Conservation (phyloP, 352 stramenopile species). For the Phytophthora pseudosyringae region DNA sequence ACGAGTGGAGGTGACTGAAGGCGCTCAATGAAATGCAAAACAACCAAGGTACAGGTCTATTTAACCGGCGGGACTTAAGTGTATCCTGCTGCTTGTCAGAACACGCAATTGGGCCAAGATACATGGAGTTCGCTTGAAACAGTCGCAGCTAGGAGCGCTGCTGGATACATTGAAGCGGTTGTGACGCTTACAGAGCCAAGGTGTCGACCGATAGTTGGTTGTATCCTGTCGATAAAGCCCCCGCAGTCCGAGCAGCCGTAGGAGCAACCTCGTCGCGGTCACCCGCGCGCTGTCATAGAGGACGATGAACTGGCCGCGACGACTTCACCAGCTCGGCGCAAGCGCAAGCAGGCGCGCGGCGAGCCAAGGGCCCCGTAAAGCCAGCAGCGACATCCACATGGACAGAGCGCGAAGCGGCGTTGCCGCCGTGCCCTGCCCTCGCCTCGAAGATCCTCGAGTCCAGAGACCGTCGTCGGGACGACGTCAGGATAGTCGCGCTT, state of each 20-base stretch:
- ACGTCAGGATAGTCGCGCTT: constrained; percentile 23
- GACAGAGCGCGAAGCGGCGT: constrained; percentile 4
- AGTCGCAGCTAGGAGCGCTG: constrained; percentile 20
- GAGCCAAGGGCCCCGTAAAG: not conserved
- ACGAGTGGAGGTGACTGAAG: not conserved
- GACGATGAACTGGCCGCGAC: constrained; percentile 3
- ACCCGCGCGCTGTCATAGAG: not conserved
- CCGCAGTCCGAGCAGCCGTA: not conserved
- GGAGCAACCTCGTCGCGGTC: too few relatives aligned
- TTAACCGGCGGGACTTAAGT: constrained; percentile 9
- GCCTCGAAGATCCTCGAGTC: not conserved
- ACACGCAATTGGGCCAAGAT: constrained; percentile 11
- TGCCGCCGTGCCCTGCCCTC: not conserved
- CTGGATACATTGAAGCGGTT: constrained; percentile 27
- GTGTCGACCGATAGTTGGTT: constrained; percentile 17
- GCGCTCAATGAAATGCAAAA: not conserved
- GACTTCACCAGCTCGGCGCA: constrained; percentile 4
- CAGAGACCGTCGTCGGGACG: constrained; percentile 5
- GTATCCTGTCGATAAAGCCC: constrained; percentile 2
- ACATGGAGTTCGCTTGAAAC: constrained; percentile 14
- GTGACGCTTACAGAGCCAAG: constrained; percentile 6
- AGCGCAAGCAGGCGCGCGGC: constrained; percentile 7
- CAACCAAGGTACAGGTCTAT: not conserved
- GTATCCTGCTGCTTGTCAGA: constrained; percentile 17
- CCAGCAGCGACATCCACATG: not conserved